Evolutionary conservation across 2,329 filamentous ascomycete genomes (phyloP), one percentile per base, ranked within the genome.

Genomic region (Tolypocladium cylindrosporum): DNA sequence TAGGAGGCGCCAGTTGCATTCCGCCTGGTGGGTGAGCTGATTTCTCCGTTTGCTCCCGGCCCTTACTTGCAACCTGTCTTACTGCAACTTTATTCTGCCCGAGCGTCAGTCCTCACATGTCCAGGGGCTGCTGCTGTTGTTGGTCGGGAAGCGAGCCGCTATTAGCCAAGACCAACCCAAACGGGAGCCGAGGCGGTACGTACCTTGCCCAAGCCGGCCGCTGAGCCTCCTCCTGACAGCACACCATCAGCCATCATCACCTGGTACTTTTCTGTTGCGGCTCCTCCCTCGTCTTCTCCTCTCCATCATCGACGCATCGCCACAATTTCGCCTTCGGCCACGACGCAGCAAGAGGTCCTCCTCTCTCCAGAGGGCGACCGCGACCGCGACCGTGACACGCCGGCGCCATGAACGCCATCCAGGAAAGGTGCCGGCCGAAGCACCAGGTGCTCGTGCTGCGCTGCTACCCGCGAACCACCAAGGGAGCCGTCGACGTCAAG

Each of bases 391-490:
- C 45, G 24, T 24, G 45, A 34, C 56, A 19, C 21, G 34, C 39
- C 56, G 31, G 45, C 54, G 64, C 63, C 60, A 88, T 88, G 85
- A 80, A 87, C 69, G 79, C 84, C 69, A 78, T 87, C 62, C 79
- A 84, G 74, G 80, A 86, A 68, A 85, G 79, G 73, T 86, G 84
- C 74, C 90, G 93, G 60, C 93, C 94, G 36, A 97, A 97, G 79
- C 94, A 99, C 77, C 93, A 97, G 81, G 90, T 97, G 66, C 80
- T 97, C 61, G 88, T 97, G 64, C 83, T 97, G 64, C 97, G 96
- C 77, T 97, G 93, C 79, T 99, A 97, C 73, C 94, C 94, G 45
- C 88, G 89, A 65, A 92, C 90, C 63, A 90, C 90, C 63, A 97
- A 97, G 76, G 91, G 90, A 55, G 87, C 90, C 61, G 88, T 92